Evolutionary conservation across 805 yeast species (phyloP).

Genomic region (Priceomyces haplophilus): DNA sequence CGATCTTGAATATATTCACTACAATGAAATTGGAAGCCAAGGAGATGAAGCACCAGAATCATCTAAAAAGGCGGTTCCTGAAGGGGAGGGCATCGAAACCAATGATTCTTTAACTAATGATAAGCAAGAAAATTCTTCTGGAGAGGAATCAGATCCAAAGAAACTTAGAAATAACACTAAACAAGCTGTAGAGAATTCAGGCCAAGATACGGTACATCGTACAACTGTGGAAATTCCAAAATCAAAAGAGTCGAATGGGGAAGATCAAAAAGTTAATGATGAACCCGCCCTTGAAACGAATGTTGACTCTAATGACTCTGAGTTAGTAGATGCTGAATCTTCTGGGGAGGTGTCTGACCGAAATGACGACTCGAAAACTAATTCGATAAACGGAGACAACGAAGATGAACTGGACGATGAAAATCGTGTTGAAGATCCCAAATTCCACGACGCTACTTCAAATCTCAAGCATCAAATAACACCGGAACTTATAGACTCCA

Average conservation of each 20-base stretch:
- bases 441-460: constrained; percentile 3
- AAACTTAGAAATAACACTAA: constrained; percentile 13
- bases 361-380: too few species aligned
- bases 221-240: constrained; percentile 4
- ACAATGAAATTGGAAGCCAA: constrained; percentile 2
- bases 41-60: constrained; percentile 7
- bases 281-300: constrained; percentile 1
- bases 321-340: background rate
- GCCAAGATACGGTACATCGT: constrained; percentile 8
- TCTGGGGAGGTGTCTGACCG: too few species aligned
- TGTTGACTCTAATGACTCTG: constrained; percentile 1
- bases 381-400: constrained; percentile 2
- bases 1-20: constrained; percentile 9
- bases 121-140: background rate
- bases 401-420: constrained; percentile 3
- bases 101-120: constrained; percentile 14
- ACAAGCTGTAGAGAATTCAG: background rate
- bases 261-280: background rate
- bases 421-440: background rate
- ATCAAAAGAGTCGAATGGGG: constrained; percentile 1
- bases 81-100: constrained; percentile 9
- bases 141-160: constrained; percentile 11
- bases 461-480: constrained; percentile 1
- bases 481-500: background rate
- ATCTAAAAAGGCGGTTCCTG: background rate